Percentiles rank a stretch among this genome's conserved stretches.
phyloP scores from a whole-genome alignment of 2,329 filamentous ascomycete genomes.

The Nannizziopsis barbatae region DNA sequence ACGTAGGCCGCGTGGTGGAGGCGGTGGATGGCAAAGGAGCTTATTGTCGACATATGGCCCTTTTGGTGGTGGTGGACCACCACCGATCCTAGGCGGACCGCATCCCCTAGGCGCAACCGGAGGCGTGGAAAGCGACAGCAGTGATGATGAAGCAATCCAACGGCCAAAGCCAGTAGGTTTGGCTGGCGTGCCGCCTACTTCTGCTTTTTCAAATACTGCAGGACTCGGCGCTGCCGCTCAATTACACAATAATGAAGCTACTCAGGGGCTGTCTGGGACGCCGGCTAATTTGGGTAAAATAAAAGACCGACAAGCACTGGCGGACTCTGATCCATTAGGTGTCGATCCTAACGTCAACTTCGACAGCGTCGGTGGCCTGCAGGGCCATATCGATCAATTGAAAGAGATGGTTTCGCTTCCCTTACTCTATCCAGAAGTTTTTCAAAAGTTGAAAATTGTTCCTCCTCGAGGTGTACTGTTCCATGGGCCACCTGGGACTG shows the following conservation, averaged over 20 bases:
- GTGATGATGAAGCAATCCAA: constrained; percentile 75
- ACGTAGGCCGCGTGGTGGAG: constrained; percentile 54
- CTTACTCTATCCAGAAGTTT: constrained; percentile 87
- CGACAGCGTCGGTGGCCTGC: constrained; percentile 81
- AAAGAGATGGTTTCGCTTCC: constrained; percentile 98
- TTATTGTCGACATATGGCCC: constrained; percentile 86
- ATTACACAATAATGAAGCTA: constrained; percentile 46
- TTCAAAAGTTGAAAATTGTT: constrained; percentile 80
- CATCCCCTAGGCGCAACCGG: constrained; percentile 58
- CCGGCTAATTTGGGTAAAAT: constrained; percentile 83
- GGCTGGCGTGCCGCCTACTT: constrained; percentile 52
- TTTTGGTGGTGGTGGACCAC: constrained; percentile 68
- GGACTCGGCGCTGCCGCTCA: constrained; percentile 45
- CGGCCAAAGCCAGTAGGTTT: constrained; percentile 50
- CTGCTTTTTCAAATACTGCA: constrained; percentile 41
- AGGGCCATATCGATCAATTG: constrained; percentile 88
- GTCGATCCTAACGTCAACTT: constrained; percentile 90
- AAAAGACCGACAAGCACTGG: constrained; percentile 81
- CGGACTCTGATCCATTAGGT: constrained; percentile 87
- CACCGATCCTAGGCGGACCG: constrained; percentile 61
- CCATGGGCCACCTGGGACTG: constrained; percentile 91
- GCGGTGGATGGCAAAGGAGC: constrained; percentile 58
- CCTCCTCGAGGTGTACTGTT: constrained; percentile 92
- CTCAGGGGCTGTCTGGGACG: constrained; percentile 47
- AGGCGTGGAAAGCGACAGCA: constrained; percentile 86